These are phyloP conservation scores for Stropharia rugosoannulata DNA, from an alignment of 768 basidiomycete genomes.

Conservation along the genomic window DNA sequence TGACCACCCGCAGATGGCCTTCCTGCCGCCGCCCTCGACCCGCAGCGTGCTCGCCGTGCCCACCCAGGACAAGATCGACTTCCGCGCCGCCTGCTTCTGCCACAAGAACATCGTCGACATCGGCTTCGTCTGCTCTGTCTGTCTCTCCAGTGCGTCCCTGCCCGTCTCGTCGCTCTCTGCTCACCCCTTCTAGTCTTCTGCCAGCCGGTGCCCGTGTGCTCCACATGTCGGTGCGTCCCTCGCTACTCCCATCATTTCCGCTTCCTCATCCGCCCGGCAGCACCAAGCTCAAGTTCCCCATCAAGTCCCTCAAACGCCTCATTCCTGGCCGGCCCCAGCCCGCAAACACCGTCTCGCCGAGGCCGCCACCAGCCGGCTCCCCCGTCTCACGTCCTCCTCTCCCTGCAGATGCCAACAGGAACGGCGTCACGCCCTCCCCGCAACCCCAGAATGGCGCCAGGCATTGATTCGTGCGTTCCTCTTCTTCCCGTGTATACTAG, in stretches of 20 bases:
- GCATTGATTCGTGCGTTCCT: slow-evolving; percentile 14
- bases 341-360: slow-evolving; percentile 20
- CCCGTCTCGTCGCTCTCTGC: slow-evolving; percentile 1
- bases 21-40: slow-evolving; percentile 53
- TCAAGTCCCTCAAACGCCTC: slow-evolving; percentile 85
- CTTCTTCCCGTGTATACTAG: slow-evolving; percentile 12
- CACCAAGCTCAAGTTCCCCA: slow-evolving; percentile 95
- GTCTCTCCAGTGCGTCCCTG: slow-evolving; percentile 78
- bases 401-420: slow-evolving; percentile 1
- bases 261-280: slow-evolving; percentile 34
- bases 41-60: slow-evolving; percentile 81
- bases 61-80: slow-evolving; percentile 93
- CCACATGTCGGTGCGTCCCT: slow-evolving; percentile 80
- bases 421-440: slow-evolving; percentile 7
- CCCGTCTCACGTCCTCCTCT: slow-evolving; percentile 27
- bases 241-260: slow-evolving; percentile 5
- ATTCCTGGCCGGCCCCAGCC: slow-evolving; percentile 53
- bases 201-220: slow-evolving; percentile 89
- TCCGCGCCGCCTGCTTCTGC: slow-evolving; percentile 98
- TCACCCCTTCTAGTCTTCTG: slow-evolving; percentile 72
- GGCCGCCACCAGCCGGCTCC: slow-evolving; percentile 29
- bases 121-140: slow-evolving; percentile 98
- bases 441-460: slow-evolving; percentile 22
- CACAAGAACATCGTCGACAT: slow-evolving; percentile 96
- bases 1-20: slow-evolving; percentile 69